These are phyloP conservation scores for Eutrema salsugineum DNA, from an alignment of 441 rosid genomes.

Conservation along the genomic window DNA sequence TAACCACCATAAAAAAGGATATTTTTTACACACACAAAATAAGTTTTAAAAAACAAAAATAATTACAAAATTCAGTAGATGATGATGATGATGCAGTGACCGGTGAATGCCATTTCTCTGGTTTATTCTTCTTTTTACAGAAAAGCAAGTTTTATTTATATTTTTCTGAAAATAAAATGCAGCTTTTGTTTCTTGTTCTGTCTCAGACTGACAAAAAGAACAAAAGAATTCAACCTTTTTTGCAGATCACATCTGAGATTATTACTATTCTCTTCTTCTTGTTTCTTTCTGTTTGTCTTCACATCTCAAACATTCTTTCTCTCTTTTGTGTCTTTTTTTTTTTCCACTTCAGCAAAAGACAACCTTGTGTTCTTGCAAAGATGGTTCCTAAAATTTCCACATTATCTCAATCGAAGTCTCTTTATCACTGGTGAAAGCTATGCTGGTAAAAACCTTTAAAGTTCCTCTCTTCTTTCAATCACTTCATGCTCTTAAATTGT, in stretches of 20 bases:
- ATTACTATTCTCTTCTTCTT: slow-evolving; percentile 13
- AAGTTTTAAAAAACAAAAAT: too few relatives aligned
- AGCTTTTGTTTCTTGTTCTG: slow-evolving; percentile 40
- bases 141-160: neutral
- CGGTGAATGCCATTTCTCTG: slow-evolving; percentile 21
- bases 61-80: too few relatives aligned
- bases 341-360: slow-evolving; percentile 68
- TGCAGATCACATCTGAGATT: slow-evolving; percentile 23
- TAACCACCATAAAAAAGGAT: slow-evolving; percentile 9
- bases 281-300: slow-evolving; percentile 27
- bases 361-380: slow-evolving; percentile 85
- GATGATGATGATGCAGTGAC: slow-evolving; percentile 15
- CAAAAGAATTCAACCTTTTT: slow-evolving; percentile 36
- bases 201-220: slow-evolving; percentile 44
- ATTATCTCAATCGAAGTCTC: slow-evolving; percentile 84
- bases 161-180: neutral
- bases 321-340: slow-evolving; percentile 31
- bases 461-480: neutral
- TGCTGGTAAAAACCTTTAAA: slow-evolving; percentile 57
- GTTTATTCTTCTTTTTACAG: slow-evolving; percentile 26
- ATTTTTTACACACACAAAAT: neutral
- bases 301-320: neutral
- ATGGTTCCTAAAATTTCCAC: slow-evolving; percentile 92
- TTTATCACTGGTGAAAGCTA: slow-evolving; percentile 96
- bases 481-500: neutral